phyloP scores from a whole-genome alignment of 1,284 basidiomycete species.

The Somion occarium region DNA sequence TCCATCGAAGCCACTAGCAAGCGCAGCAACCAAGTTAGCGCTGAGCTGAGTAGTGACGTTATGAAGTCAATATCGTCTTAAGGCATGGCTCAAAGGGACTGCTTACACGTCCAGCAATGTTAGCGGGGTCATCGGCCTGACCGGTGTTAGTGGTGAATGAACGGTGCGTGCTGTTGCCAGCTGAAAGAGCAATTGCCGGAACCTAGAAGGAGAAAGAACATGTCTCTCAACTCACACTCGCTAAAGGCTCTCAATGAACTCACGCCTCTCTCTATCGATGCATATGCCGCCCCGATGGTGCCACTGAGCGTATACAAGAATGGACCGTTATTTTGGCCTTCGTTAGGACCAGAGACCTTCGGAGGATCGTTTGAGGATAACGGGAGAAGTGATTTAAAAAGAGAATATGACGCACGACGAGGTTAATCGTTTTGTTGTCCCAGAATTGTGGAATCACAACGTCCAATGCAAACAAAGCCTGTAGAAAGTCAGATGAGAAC shows the following conservation, averaged over 20 bases:
- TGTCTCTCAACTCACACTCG: not conserved
- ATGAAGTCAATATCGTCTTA: not conserved
- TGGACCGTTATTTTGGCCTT: constrained; percentile 24
- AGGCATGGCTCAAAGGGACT: not conserved
- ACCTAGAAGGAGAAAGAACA: constrained; percentile 12
- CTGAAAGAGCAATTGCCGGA: constrained; percentile 26
- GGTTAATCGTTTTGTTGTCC: constrained; percentile 19
- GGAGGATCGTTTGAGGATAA: not conserved
- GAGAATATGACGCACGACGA: constrained; percentile 17
- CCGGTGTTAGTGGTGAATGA: constrained; percentile 25
- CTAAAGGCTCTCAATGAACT: not conserved
- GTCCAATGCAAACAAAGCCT: constrained; percentile 24
- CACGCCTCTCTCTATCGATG: constrained; percentile 24
- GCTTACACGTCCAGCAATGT: constrained; percentile 19
- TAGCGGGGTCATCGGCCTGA: constrained; percentile 20
- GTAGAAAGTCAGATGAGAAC: not conserved
- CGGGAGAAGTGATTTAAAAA: not conserved
- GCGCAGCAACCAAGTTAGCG: constrained; percentile 19
- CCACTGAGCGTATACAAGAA: constrained; percentile 25
- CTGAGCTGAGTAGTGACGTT: too few species aligned
- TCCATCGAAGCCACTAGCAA: constrained; percentile 18
- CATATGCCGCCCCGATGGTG: constrained; percentile 26
- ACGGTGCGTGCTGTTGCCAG: constrained; percentile 24
- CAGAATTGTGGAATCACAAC: constrained; percentile 23
- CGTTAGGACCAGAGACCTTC: constrained; percentile 22